Base-by-base conservation (phyloP, 495 filamentous ascomycete genomes). In the Rusavskia elegans region DNA sequence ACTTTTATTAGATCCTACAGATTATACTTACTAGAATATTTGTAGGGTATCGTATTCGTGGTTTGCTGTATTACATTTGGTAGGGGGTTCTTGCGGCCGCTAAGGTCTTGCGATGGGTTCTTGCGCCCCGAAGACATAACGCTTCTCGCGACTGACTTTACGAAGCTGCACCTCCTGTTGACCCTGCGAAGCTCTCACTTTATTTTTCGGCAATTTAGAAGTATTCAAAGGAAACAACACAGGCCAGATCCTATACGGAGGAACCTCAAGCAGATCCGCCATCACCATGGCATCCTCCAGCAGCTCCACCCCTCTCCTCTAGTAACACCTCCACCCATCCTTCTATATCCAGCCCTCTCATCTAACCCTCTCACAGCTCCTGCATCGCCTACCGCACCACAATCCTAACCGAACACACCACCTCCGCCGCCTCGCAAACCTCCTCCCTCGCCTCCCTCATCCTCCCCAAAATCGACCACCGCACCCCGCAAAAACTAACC, bases 391-490 rank as follows among this genome's bases (percentile, higher is more conserved):
- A 62, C 50, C 57, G 58, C 32, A 83, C 81, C 51, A 96, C 90
- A 38, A 95, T 97, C 67, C 81, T 98, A 42, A 72, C 83, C 59
- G 93, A 97, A 66, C 87, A 92, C 68, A 90, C 87, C 50, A 79
- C 85, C 23, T 75, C 82, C 3, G 72, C 74, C 21, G 79, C 83
- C 37, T 83, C 89, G 38, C 79, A 69, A 29, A 75, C 82, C 20
- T 80, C 83, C 27, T 80, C 76, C 21, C 85, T 97, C 57, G 87
- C 90, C 60, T 89, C 88, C 55, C 75, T 96, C 59, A 88, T 97
- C 70, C 87, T 98, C 55, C 92, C 92, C 51, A 96, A 95, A 62
- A 95, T 98, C 75, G 68, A 69, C 55, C 92, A 98, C 66, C 64
- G 73, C 51, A 68, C 76, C 32, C 77, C 89, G 7, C 83, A 90